These are phyloP conservation scores for Hymenoscyphus repandus DNA, from an alignment of 2,329 filamentous ascomycete genomes.

Conservation along the genomic window DNA sequence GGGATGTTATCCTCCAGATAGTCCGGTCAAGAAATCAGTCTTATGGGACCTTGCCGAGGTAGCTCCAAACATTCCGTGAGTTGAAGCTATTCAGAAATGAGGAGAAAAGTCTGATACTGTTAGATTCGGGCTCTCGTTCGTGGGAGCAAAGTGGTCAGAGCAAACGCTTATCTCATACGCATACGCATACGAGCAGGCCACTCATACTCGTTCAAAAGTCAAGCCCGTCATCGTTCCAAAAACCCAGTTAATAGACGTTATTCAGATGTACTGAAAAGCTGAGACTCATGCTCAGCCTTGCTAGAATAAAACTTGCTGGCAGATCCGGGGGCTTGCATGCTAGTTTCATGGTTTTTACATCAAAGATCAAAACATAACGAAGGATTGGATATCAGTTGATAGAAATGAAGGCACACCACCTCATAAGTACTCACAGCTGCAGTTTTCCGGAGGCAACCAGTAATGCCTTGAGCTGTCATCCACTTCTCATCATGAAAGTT, in stretches of 20 bases:
- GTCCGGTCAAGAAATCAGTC: conserved; percentile 38
- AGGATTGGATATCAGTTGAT: no score
- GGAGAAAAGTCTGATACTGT: conserved; percentile 1
- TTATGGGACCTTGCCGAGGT: conserved; percentile 42
- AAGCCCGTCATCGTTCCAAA: conserved; percentile 35
- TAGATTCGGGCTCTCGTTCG: conserved; percentile 57
- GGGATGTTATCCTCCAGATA: conserved; percentile 46
- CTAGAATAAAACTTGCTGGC: no score
- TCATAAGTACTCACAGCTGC: no score
- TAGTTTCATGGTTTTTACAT: no score
- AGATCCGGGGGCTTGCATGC: no score
- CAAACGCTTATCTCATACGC: conserved; percentile 57
- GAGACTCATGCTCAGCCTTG: no score
- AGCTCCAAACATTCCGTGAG: conserved; percentile 46
- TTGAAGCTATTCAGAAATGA: no score
- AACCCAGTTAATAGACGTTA: background rate
- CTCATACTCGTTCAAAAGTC: conserved; percentile 40
- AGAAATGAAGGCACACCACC: no score
- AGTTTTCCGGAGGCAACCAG: no score
- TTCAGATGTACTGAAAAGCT: background rate
- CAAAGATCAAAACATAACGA: no score
- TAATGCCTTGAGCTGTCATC: no score
- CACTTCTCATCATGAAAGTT: no score
- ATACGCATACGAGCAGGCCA: conserved; percentile 56
- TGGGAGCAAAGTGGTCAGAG: conserved; percentile 57